Conservation (phyloP, 768 basidiomycete genomes). For the Hygrocybe punicea region DNA sequence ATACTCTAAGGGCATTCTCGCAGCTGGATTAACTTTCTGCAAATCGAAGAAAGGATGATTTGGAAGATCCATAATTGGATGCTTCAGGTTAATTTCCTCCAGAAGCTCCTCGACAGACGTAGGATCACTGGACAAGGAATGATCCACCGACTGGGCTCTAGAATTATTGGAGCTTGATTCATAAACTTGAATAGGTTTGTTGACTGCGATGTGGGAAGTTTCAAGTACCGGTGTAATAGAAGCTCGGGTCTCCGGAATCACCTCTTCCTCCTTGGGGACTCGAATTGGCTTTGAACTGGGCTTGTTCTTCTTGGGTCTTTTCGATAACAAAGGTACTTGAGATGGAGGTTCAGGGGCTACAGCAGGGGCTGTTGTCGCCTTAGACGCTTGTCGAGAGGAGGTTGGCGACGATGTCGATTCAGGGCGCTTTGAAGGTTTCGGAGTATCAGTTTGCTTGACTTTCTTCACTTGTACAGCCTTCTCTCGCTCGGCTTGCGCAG, state of each 20-base stretch:
- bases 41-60: constrained; percentile 75
- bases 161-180: constrained; percentile 56
- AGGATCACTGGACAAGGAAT: constrained; percentile 33
- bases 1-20: constrained; percentile 79
- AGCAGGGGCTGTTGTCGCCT: constrained; percentile 13
- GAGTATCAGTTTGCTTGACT: constrained; percentile 12
- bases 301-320: constrained; percentile 81
- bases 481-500: constrained; percentile 14
- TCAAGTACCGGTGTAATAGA: constrained; percentile 51
- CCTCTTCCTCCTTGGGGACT: constrained; percentile 56
- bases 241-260: constrained; percentile 36
- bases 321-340: constrained; percentile 75
- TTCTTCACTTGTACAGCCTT: constrained; percentile 11
- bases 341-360: constrained; percentile 35
- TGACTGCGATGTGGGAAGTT: constrained; percentile 36
- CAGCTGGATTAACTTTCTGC: constrained; percentile 66
- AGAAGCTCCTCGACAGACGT: constrained; percentile 62
- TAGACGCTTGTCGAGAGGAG: background rate
- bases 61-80: constrained; percentile 61
- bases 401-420: background rate
- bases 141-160: constrained; percentile 59
- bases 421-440: constrained; percentile 20
- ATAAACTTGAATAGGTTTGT: constrained; percentile 28
- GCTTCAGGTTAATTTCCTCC: constrained; percentile 59
- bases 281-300: constrained; percentile 57